Conservation (phyloP, 179 eudicot genomes). For the Silene vulgaris region DNA sequence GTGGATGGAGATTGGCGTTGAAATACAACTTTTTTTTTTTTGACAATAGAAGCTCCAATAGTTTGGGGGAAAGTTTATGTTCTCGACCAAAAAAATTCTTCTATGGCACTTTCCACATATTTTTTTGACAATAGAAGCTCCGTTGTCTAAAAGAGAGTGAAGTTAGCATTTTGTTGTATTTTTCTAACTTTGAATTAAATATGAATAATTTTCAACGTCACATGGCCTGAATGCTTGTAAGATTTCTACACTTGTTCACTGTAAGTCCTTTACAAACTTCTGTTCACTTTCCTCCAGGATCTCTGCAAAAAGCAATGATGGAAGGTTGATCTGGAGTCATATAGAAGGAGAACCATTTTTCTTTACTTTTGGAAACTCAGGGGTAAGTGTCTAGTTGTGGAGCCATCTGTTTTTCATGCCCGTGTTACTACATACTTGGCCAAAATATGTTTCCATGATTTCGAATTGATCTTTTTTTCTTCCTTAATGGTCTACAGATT, state of each 20-base stretch:
- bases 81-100: not conserved
- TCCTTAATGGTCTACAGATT: not conserved
- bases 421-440: not conserved
- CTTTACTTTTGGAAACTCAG: conserved; percentile 87
- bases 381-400: conserved; percentile 44
- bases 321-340: conserved; percentile 53
- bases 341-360: conserved; percentile 63
- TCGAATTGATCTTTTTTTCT: not conserved
- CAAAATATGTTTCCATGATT: not conserved
- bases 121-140: not conserved
- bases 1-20: not conserved
- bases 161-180: not conserved
- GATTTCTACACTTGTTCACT: conserved; percentile 3
- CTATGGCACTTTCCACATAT: not conserved
- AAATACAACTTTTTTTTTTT: not conserved
- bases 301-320: conserved; percentile 74
- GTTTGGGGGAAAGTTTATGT: not conserved
- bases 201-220: not conserved
- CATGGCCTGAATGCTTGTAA: not conserved
- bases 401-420: not conserved
- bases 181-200: not conserved
- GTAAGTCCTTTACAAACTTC: not conserved
- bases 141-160: not conserved
- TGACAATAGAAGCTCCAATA: not conserved
- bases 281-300: conserved; percentile 45